Evolutionary conservation across 192 early-diverging fungal species (phyloP).

Genomic region (Umbelopsis sp.): DNA sequence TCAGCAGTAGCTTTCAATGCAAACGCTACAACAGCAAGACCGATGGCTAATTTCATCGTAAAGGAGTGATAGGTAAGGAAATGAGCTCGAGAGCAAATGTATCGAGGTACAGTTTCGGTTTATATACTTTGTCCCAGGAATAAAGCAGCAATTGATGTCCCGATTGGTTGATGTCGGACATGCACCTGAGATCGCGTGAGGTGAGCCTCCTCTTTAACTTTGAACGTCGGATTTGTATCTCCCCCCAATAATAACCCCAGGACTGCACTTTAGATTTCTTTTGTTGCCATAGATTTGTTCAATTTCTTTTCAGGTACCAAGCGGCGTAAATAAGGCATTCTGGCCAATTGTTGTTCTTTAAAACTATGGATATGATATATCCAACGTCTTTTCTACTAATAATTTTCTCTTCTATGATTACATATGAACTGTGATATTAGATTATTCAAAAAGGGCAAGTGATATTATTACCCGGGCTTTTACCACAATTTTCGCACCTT

Average conservation of each 20-base stretch:
- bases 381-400: no score
- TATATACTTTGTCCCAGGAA: neutral
- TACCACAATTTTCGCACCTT: no score
- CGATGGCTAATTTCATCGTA: conserved; percentile 27
- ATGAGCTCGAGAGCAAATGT: neutral
- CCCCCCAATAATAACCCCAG: neutral
- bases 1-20: conserved; percentile 27
- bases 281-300: no score
- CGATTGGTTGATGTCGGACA: conserved; percentile 1
- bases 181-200: conserved; percentile 14
- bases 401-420: no score
- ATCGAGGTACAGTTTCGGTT: neutral
- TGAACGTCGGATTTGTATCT: neutral
- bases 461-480: no score
- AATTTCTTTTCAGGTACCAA: no score
- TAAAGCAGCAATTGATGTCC: no score
- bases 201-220: neutral
- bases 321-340: no score
- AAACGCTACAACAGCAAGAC: conserved; percentile 17
- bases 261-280: neutral
- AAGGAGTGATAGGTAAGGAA: neutral
- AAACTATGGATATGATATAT: no score
- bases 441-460: no score
- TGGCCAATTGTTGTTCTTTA: no score
- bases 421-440: no score